Conservation (phyloP, 2,329 filamentous ascomycete genomes). For the Cryphonectria japonica region DNA sequence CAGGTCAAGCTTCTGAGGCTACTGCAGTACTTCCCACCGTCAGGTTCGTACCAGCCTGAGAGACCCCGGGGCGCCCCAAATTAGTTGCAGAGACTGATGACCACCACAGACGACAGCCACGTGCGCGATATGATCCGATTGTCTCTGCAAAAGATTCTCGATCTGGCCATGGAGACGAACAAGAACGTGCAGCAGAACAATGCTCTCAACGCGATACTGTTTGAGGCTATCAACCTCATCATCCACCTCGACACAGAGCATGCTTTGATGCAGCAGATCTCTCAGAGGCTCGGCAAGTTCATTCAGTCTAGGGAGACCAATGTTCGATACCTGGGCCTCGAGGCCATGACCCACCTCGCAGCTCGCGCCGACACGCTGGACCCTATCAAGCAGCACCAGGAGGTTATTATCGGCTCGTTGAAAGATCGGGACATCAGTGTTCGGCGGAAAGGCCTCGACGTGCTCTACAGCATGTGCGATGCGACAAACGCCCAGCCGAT, state of each 20-base stretch:
- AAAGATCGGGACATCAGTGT: constrained; percentile 98
- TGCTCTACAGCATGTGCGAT: constrained; percentile 99
- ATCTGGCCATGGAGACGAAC: constrained; percentile 87
- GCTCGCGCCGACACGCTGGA: constrained; percentile 92
- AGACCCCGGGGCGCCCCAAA: neutral
- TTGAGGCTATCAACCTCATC: constrained; percentile 97
- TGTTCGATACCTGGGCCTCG: constrained; percentile 90
- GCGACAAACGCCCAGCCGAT: constrained; percentile 91
- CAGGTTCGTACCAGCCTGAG: constrained; percentile 51
- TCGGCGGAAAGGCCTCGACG: constrained; percentile 88
- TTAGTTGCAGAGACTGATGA: constrained; percentile 33
- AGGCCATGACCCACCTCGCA: constrained; percentile 97
- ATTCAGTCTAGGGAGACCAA: constrained; percentile 98
- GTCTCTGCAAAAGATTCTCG: constrained; percentile 87
- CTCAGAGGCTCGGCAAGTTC: constrained; percentile 86
- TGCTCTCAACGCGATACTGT: constrained; percentile 95
- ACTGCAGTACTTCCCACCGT: constrained; percentile 94
- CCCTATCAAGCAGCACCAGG: constrained; percentile 97
- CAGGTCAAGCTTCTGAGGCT: constrained; percentile 92
- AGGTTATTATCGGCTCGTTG: constrained; percentile 90
- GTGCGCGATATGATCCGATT: constrained; percentile 90
- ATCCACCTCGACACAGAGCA: constrained; percentile 97
- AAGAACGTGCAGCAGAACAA: constrained; percentile 99
- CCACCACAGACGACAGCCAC: constrained; percentile 77
- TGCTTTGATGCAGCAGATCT: constrained; percentile 94